Percentiles rank a stretch among this genome's conserved stretches.
Evolutionary conservation across 2,329 filamentous ascomycete species (phyloP).

Genomic region (Paecilomyces niveus): DNA sequence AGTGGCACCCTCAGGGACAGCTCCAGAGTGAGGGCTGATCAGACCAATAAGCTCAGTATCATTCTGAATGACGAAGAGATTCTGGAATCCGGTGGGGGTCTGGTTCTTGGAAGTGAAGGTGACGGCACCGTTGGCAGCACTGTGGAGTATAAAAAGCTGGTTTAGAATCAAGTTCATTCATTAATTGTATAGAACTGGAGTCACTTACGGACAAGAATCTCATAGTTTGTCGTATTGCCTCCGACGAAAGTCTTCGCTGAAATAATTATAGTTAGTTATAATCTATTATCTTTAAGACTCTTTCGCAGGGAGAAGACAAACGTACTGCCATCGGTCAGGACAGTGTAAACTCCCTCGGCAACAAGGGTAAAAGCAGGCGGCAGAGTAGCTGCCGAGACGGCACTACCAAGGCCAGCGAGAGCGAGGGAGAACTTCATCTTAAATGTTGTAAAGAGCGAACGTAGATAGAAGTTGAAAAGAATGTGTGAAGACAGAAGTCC

Average conservation of each 20-base stretch:
- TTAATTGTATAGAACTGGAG: not conserved
- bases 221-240: not conserved
- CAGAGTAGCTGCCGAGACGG: constrained; percentile 15
- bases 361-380: constrained; percentile 20
- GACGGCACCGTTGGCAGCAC: not conserved
- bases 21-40: constrained; percentile 21
- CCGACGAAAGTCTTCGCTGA: not conserved
- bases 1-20: constrained; percentile 16
- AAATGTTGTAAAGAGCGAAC: not conserved
- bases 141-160: not conserved
- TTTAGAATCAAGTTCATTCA: too few species aligned
- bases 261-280: not conserved
- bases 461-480: not conserved
- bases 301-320: constrained; percentile 2
- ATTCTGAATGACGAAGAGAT: not conserved
- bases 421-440: constrained; percentile 22
- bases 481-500: too few species aligned
- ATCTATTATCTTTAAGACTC: not conserved
- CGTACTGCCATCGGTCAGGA: constrained; percentile 19
- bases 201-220: not conserved
- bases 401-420: constrained; percentile 14
- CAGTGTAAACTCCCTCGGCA: constrained; percentile 17
- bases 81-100: not conserved
- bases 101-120: not conserved
- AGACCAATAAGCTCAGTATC: constrained; percentile 8